Evolutionary conservation across 208 protist species (phyloP).

Genomic region (Perkinsela sp.): DNA sequence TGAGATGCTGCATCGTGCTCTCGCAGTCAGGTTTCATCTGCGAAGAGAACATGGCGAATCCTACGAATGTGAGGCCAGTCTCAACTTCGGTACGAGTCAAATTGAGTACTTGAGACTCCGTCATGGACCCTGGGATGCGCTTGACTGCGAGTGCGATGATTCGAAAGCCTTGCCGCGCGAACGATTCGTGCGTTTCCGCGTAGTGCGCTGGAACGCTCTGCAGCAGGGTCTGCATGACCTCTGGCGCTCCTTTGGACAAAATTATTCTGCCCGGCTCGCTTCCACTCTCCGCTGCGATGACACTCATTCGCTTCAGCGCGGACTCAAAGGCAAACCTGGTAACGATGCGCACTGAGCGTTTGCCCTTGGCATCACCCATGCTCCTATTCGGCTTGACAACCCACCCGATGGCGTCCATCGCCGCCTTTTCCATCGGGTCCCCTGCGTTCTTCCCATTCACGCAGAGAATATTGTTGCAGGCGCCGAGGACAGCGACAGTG

Average conservation of each 20-base stretch:
- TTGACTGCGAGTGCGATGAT: constrained; percentile 85
- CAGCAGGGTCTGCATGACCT: constrained; percentile 65
- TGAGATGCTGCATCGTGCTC: constrained; percentile 43
- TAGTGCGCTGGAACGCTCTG: constrained; percentile 36
- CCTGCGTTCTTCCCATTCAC: constrained; percentile 62
- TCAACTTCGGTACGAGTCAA: constrained; percentile 60
- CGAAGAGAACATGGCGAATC: constrained; percentile 81
- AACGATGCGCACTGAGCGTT: constrained; percentile 27
- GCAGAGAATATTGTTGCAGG: constrained; percentile 60
- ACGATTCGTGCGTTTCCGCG: constrained; percentile 32
- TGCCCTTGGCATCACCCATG: constrained; percentile 10
- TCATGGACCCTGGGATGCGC: constrained; percentile 11
- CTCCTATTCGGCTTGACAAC: constrained; percentile 24
- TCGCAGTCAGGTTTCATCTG: constrained; percentile 69
- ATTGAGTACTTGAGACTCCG: constrained; percentile 13
- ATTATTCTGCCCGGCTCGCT: constrained; percentile 12
- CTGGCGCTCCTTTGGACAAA: constrained; percentile 79
- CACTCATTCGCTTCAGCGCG: constrained; percentile 79
- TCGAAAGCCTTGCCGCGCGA: constrained; percentile 62
- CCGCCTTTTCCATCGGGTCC: constrained; percentile 84
- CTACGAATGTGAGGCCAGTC: constrained; percentile 65
- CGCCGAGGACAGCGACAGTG: constrained; percentile 17
- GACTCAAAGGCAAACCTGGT: constrained; percentile 76
- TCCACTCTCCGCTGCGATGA: constrained; percentile 15
- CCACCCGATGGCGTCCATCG: constrained; percentile 59